phyloP scores from a whole-genome alignment of 176 grass and related monocot genomes.

The Ensete glaucum region DNA sequence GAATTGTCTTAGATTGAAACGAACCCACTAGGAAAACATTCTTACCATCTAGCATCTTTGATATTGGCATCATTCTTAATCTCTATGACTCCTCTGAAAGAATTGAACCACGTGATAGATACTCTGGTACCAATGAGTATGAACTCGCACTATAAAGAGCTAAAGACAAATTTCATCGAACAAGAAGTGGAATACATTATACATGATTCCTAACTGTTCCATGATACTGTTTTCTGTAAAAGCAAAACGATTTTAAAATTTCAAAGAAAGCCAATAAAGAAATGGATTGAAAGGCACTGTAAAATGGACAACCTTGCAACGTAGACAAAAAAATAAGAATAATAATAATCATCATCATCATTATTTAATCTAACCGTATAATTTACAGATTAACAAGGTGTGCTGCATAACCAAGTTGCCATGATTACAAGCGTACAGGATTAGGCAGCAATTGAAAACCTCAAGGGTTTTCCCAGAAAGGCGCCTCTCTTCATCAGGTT shows the following conservation, averaged over 20 bases:
- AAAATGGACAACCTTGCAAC: not conserved
- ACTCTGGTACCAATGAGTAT: too few species aligned
- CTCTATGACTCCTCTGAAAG: not conserved
- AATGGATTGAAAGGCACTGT: not conserved
- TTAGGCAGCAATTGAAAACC: not conserved
- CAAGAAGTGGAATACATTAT: not conserved
- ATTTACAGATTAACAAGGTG: not conserved
- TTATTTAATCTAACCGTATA: not conserved
- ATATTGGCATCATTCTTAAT: not conserved
- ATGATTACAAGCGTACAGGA: not conserved
- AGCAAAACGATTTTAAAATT: not conserved
- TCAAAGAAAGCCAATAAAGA: not conserved
- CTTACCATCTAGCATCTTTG: too few species aligned
- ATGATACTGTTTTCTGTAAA: not conserved
- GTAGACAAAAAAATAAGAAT: not conserved
- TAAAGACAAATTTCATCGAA: not conserved
- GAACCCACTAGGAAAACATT: not conserved
- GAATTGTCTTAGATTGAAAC: not conserved
- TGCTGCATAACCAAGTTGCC: constrained; percentile 4
- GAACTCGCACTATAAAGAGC: too few species aligned
- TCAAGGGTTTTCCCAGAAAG: not conserved
- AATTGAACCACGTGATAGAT: not conserved
- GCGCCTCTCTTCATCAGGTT: not conserved
- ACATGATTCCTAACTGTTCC: not conserved
- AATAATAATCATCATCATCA: not conserved